Evolutionary conservation across 2,329 filamentous ascomycete species (phyloP), one percentile per base, ranked within the genome.

Genomic region (Talaromyces sp.): DNA sequence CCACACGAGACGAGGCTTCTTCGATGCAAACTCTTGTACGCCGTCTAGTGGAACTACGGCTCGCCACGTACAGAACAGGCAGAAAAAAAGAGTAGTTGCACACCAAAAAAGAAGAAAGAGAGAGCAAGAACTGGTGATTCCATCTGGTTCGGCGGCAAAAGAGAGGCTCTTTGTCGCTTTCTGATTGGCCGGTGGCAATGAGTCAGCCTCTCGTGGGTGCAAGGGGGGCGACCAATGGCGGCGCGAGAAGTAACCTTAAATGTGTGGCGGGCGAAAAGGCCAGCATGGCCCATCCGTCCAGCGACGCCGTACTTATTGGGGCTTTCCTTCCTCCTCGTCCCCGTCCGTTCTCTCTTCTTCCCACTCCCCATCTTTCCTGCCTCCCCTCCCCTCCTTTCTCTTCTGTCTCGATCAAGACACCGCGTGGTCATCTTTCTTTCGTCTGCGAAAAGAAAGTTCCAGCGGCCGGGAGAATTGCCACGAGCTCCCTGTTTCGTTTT

Each of bases 271-370:
- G 60, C 62, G 74, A 77, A 78, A 77, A 78, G 75, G 75, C 74
- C 75, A 78, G 71, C 70, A 72, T 77, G 74, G 75, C 73, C 72
- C 71, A 71, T 71, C 68, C 66, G 32, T 62, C 64, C 70, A 38
- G 67, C 64, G 68, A 67, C 65, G 65, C 65, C 62, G 70, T 74
- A 72, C 69, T 56, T 55, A 56, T 51, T 49, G 32, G 26, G 19
- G 19, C 29, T 43, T 49, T 38, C 21, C 62, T 62, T 6, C 61
- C 27, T 32, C 52, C 63, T 61, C 59, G 51, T 60, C 63, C 63
- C 65, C 64, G 64, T 61, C 61, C 53, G 43, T 35, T 58, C 43
- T 59, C 66, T 54, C 61, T 64, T 63, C 56, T 61, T 64, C 19
- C 24, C 54, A 58, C 55, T 38, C 38, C 29, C 63, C 54, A 58